Base-by-base conservation (phyloP, 2,329 filamentous ascomycete genomes). In the Aquanectria penicillioides region DNA sequence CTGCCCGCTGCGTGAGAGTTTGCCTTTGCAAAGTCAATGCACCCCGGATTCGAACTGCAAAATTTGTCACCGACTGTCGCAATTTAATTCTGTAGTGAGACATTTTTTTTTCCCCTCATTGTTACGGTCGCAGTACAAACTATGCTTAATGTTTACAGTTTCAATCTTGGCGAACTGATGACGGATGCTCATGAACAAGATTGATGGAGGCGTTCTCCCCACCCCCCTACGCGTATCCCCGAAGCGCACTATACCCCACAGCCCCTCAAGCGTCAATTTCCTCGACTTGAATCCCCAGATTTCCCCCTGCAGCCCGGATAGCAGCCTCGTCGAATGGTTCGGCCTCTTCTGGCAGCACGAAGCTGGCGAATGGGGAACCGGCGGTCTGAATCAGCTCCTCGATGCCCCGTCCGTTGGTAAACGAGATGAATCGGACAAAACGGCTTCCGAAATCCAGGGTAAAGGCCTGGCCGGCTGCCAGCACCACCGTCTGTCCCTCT, bases 371-470 rank as follows among this genome's bases (percentile, higher is more conserved):
- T 3, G 73, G 64, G 22, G 65, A 60, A 2, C 80, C 80, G 2
- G 76, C 72, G 9, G 66, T 65, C 15, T 77, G 74, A 2, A 82
- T 70, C 44, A 84, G 53, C 37, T 78, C 70, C 63, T 84, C 81
- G 3, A 85, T 74, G 1, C 83, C 82, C 37, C 73, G 71, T 0
- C 83, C 83, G 58, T 81, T 81, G 0, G 80, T 78, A 54, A 84
- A 85, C 0, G 75, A 76, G 60, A 79, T 79, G 6, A 80, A 72
- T 20, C 80, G 75, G 3, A 83, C 81, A 65, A 77, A 84, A 34
- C 76, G 73, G 52, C 78, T 82, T 10, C 67, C 75, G 63, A 82
- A 81, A 2, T 72, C 73, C 1, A 84, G 65, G 0, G 71, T 70
- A 60, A 85, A 84, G 0, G 74, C 68, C 61, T 80, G 75, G 0